Base-by-base conservation (phyloP, 192 early-diverging fungal species). In the Linnemannia hyalina region DNA sequence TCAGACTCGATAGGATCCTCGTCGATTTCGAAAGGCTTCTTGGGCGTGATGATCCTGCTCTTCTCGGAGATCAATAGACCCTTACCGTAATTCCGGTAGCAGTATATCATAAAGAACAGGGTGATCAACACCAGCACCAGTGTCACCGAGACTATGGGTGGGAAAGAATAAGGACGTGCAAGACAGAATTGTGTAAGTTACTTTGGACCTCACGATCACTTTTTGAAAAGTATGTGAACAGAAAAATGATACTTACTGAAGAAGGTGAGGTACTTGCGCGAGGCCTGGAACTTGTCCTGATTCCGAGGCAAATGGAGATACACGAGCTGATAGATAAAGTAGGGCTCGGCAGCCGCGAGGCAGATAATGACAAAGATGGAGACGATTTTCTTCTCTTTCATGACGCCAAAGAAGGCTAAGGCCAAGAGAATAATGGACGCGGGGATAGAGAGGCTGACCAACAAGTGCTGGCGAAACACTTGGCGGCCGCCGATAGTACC, bases 1-100 rank as follows among this genome's bases (percentile, higher is more conserved):
- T 68, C 84, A 11, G 75, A 72, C 32, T 86, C 84, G 1, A 29
- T 20, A 1, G 71, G 75, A 41, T 86, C 84, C 72, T 81, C 84
- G 54, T 86, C 84, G 75, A 86, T 86, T 40, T 86, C 84, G 55
- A 86, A 86, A 16, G 84, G 84, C 29, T 57, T 42, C 44, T 75
- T 80, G 2, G 54, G 29, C 8, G 16, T 52, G 16, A 46, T 40
- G 9, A 70, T 70, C 68, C 65, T 77, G 68, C 73, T 73, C 29
- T 78, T 81, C 35, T 71, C n/a, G 1, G 79, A 77, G 68, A 86
- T 81, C 65, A 86, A 40, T 35, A 86, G 26, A 11, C 84, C 84
- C 75, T 81, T 80, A 52, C 84, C 84, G 74, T 81, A 86, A 55
- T 86, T 86, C 46, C 84, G 78, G 84, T 81, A 86, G 79, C 84